These are phyloP conservation scores for Penicillium simplicissimum DNA, from an alignment of 495 filamentous ascomycete genomes.

Conservation along the genomic window DNA sequence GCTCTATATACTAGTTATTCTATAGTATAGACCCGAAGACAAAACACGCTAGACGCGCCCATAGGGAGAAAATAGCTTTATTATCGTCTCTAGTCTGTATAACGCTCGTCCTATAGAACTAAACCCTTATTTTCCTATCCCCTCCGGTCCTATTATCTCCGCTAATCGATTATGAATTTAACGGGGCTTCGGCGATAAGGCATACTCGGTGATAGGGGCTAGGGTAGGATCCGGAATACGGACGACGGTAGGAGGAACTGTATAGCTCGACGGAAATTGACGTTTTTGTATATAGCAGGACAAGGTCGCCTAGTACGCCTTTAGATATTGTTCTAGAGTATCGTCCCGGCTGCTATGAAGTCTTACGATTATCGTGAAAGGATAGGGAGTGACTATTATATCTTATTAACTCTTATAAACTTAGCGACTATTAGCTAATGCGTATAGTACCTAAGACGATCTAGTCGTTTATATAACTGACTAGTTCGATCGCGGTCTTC, in stretches of 20 bases:
- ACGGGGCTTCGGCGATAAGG: conserved; percentile 7
- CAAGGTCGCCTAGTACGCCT: not conserved
- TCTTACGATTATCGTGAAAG: not conserved
- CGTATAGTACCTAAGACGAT: not conserved
- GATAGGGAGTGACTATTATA: not conserved
- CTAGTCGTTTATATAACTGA: not conserved
- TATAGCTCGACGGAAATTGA: not conserved
- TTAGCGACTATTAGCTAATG: not conserved
- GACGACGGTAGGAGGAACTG: not conserved
- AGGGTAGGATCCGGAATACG: not conserved
- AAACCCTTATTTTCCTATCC: not conserved
- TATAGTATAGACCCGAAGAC: not conserved
- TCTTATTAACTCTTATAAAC: too few species aligned
- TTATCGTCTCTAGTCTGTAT: conserved; percentile 6
- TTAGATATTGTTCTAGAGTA: not conserved
- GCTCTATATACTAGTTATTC: not conserved
- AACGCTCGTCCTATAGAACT: conserved; percentile 1
- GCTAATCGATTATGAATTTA: conserved; percentile 1
- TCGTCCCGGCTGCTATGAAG: not conserved
- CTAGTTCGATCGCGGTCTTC: not conserved
- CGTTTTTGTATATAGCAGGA: not conserved
- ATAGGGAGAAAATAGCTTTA: conserved; percentile 6
- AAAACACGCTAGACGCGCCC: conserved; percentile 5
- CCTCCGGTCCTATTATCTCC: not conserved
- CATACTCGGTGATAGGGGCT: not conserved